Evolutionary conservation across 495 filamentous ascomycete genomes (phyloP).

Genomic region (Penicillium psychrofluorescens): DNA sequence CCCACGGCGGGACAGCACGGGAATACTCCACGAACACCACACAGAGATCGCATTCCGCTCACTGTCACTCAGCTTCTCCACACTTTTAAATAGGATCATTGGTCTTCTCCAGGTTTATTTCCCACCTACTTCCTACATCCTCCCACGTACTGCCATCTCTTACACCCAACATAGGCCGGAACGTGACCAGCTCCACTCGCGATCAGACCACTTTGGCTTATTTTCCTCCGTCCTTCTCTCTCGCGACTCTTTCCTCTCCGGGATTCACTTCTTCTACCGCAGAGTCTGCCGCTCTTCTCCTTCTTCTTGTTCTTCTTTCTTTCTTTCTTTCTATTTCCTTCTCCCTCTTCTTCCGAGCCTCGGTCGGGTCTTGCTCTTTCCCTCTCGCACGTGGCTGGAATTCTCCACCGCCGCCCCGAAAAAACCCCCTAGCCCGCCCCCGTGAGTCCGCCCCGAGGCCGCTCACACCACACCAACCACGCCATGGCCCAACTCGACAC

Average conservation of each 20-base stretch:
- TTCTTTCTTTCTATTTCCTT: conserved; percentile 3
- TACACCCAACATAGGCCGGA: neutral
- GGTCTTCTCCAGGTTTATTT: too few species aligned
- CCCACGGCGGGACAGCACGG: too few species aligned
- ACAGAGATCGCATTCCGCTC: too few species aligned
- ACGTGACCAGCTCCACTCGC: neutral
- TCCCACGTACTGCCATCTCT: too few species aligned
- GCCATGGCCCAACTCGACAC: conserved; percentile 94
- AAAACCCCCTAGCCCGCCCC: neutral
- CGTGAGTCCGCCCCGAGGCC: too few species aligned
- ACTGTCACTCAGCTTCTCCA: too few species aligned
- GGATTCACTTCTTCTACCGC: too few species aligned
- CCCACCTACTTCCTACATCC: too few species aligned
- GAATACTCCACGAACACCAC: too few species aligned
- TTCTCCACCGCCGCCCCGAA: conserved; percentile 6
- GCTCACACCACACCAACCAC: neutral
- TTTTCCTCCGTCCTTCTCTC: conserved; percentile 4
- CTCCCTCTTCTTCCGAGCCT: neutral
- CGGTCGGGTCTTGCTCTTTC: neutral
- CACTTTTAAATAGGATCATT: conserved; percentile 1
- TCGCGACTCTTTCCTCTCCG: conserved; percentile 4
- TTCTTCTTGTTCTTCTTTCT: too few species aligned
- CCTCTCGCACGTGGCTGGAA: neutral
- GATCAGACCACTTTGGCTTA: conserved; percentile 21
- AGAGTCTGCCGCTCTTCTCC: too few species aligned